Evolutionary conservation across 768 basidiomycete species (phyloP).

Genomic region (Boletus rufocinnamomeus): DNA sequence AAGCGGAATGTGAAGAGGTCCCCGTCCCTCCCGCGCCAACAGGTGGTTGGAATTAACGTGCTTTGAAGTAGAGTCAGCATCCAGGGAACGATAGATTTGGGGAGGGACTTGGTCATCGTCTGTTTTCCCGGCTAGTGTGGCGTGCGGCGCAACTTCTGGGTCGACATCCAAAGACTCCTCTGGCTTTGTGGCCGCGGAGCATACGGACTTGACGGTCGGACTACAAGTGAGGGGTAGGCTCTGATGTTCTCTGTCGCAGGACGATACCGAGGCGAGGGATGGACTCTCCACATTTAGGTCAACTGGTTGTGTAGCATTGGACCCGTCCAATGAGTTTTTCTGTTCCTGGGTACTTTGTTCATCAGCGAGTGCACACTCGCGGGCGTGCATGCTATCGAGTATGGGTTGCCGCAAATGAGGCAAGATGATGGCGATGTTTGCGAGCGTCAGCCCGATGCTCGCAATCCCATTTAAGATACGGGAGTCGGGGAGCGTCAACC

Average conservation of each 20-base stretch:
- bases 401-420: slow-evolving; percentile 27
- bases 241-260: neutral
- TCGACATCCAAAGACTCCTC: neutral
- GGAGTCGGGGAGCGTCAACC: slow-evolving; percentile 30
- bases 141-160: neutral
- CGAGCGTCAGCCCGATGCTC: slow-evolving; percentile 29
- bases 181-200: neutral
- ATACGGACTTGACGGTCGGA: slow-evolving; percentile 1
- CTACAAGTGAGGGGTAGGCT: neutral
- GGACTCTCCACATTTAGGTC: neutral
- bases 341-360: neutral
- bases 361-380: neutral
- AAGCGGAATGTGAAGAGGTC: slow-evolving; percentile 14
- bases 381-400: slow-evolving; percentile 12
- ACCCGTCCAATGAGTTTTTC: neutral
- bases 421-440: slow-evolving; percentile 26
- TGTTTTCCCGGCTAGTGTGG: neutral
- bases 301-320: neutral
- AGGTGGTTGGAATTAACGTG: neutral
- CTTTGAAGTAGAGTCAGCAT: neutral
- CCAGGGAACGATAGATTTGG: neutral
- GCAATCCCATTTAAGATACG: slow-evolving; percentile 29
- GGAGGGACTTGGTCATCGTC: neutral
- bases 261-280: neutral
- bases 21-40: slow-evolving; percentile 3